Evolutionary conservation across 495 filamentous ascomycete genomes (phyloP), one percentile per base, ranked within the genome.

Genomic region (Neurospora sp.): DNA sequence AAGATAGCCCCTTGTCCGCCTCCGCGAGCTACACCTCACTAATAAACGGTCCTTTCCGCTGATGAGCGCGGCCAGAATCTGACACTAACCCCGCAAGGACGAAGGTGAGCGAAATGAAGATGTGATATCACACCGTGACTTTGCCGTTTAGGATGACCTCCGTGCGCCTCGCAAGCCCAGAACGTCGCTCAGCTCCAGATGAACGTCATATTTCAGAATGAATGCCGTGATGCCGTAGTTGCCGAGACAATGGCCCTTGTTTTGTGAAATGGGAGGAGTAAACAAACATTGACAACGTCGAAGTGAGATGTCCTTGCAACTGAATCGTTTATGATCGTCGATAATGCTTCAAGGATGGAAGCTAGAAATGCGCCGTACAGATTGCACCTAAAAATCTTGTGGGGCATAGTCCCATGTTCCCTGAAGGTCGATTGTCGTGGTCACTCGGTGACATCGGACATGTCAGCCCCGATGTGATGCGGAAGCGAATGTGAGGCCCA

Each of bases 361-460:
- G 53, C 47, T 65, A 8, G 27, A 65, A 18, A 18, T 65, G 53
- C 53, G 53, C 53, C 7, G 45, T n/a, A 27, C 45, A 53, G 45
- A 53, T 53, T 20, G 53, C 53, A 35, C 53, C 53, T 65, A 35
- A 65, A 18, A 65, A 16, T 18, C 53, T 37, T 18, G 53, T 65
- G 53, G 53, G 47, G 53, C 53, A 35, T 7, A 65, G 22, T 65
- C 53, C 31, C 53, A 65, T 37, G 27, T 65, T 61, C 53, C 45
- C 53, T 22, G 22, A 35, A 31, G 27, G 12, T 65, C 14, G 27
- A 35, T 14, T 35, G 53, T 59, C 20, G 47, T 59, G 47, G 18
- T 59, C 35, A 40, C 68, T 78, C 69, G 70, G 76, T 69, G 71
- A n/a, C 40, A 73, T 73, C 74, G 74, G 76, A 59, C 47, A 59